Evolutionary conservation across 2,329 filamentous ascomycete genomes (phyloP).

Genomic region (Xylariaceae sp.): DNA sequence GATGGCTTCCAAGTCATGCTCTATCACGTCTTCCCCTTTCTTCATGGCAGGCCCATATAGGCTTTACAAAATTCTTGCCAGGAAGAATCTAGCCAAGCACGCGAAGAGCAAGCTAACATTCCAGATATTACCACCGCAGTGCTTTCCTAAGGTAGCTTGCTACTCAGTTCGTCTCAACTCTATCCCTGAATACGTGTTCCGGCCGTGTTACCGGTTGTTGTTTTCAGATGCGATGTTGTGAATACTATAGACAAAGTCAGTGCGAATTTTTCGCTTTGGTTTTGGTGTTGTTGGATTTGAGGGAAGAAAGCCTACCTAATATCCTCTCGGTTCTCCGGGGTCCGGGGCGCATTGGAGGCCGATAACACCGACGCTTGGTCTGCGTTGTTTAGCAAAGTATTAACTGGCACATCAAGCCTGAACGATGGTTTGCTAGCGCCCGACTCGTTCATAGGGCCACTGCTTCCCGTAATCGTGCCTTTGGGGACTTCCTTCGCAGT

Average conservation of each 20-base stretch:
- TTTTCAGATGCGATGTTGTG: constrained; percentile 30
- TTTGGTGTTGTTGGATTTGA: background rate
- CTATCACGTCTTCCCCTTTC: too few species aligned
- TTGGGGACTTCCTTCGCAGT: constrained; percentile 17
- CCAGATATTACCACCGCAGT: background rate
- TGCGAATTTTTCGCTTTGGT: background rate
- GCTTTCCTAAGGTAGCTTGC: background rate
- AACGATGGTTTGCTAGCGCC: background rate
- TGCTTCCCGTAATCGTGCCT: constrained; percentile 1
- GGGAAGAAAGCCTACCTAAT: constrained; percentile 19
- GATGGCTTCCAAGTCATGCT: too few species aligned
- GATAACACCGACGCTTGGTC: constrained; percentile 1
- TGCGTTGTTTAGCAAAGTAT: background rate
- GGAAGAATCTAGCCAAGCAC: background rate
- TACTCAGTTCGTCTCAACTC: background rate
- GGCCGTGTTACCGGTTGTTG: background rate
- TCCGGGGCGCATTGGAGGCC: background rate
- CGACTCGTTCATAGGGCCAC: constrained; percentile 2
- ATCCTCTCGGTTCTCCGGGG: constrained; percentile 28
- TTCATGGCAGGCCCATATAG: too few species aligned
- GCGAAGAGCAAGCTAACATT: background rate
- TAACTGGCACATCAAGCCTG: constrained; percentile 8
- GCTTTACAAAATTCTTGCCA: too few species aligned
- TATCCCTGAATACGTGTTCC: background rate
- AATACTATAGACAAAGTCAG: constrained; percentile 17